Evolutionary conservation across 192 early-diverging fungal species (phyloP).

Genomic region (Geranomyces michiganensis): DNA sequence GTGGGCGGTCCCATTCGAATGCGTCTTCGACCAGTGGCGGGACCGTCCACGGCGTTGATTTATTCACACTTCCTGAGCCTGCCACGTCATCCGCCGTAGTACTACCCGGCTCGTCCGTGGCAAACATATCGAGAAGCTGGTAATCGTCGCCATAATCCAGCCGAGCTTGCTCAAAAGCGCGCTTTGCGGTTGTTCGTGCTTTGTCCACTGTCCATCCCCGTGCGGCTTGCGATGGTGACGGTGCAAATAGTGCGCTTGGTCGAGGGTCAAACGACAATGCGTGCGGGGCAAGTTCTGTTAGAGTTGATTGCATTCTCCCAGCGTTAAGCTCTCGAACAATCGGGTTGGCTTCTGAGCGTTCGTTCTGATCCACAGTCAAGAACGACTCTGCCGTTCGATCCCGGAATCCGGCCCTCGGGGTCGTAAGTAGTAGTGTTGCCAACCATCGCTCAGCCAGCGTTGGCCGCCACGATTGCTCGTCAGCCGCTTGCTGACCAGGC

Average conservation of each 20-base stretch:
- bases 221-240: too few species aligned
- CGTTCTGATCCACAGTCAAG: background rate
- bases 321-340: too few species aligned
- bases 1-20: background rate
- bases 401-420: background rate
- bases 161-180: too few species aligned
- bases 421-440: background rate
- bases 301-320: too few species aligned
- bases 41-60: background rate
- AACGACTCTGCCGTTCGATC: background rate
- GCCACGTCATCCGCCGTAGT: background rate
- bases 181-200: too few species aligned
- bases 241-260: too few species aligned
- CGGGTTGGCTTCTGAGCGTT: background rate
- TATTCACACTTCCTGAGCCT: background rate
- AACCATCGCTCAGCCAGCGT: background rate
- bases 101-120: background rate
- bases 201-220: too few species aligned
- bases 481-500: slow-evolving; percentile 3
- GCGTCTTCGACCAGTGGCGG: background rate
- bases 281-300: too few species aligned
- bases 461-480: background rate
- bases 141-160: too few species aligned
- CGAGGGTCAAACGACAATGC: too few species aligned
- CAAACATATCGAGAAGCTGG: too few species aligned